Conservation (phyloP, 306 rosid species). For the Medicago lupulina region DNA sequence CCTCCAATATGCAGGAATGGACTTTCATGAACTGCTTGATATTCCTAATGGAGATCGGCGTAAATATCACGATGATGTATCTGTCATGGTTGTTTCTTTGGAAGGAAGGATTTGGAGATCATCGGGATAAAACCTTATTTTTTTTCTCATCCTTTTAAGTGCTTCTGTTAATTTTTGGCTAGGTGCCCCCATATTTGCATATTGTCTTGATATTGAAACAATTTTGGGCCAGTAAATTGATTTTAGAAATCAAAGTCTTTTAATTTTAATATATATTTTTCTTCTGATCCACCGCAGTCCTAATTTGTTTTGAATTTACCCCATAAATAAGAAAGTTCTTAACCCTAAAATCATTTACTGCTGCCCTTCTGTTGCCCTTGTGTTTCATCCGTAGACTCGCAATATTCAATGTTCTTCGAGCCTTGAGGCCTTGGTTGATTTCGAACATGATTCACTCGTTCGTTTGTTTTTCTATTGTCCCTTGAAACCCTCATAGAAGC, state of each 20-base stretch:
- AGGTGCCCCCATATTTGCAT: constrained; percentile 51
- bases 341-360: too few relatives aligned
- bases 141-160: background rate
- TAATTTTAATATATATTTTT: constrained; percentile 18
- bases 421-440: background rate
- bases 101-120: constrained; percentile 79
- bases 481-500: too few relatives aligned
- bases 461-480: too few relatives aligned
- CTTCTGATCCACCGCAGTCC: background rate
- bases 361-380: background rate
- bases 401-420: background rate
- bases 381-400: background rate
- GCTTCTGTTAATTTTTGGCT: constrained; percentile 35
- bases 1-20: constrained; percentile 51
- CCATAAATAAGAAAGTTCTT: too few relatives aligned
- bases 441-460: too few relatives aligned
- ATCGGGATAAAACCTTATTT: constrained; percentile 49
- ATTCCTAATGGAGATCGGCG: constrained; percentile 72
- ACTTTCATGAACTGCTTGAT: constrained; percentile 68
- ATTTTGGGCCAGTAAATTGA: constrained; percentile 54
- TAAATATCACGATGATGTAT: constrained; percentile 72
- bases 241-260: constrained; percentile 46
- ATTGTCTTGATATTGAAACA: constrained; percentile 52
- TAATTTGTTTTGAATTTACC: background rate
- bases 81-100: constrained; percentile 68